Base-by-base conservation (phyloP, 2,329 filamentous ascomycete genomes). In the Aspergillus udagawae region DNA sequence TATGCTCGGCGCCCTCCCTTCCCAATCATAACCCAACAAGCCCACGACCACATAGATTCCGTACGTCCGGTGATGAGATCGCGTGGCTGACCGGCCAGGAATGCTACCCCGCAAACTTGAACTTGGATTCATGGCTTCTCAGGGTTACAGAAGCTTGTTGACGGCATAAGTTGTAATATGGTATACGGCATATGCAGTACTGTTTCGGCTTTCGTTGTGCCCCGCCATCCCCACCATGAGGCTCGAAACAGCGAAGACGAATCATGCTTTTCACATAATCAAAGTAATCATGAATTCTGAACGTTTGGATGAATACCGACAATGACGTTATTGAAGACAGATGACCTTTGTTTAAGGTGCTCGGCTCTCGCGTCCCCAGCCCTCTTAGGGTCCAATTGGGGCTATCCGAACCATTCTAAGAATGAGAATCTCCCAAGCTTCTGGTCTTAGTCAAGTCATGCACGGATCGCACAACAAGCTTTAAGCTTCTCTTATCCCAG, bases 31-130 rank as follows among this genome's bases (percentile, higher is more conserved):
- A 6, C 42, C 42, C 5, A 45, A 45, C 32, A 23, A 45, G 42
- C 20, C 42, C 42, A 47, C 44, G 12, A 25, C n/a, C 28, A 38
- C 35, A 60, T 57, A 44, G 47, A 44, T 45, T 41, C 55, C 52
- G 49, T 32, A 44, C 55, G 60, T 62, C 60, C 56, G 60, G 57
- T 62, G 61, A 63, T 57, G 21, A 44, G 20, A 60, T 60, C 60
- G 51, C 60, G 61, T 62, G 60, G 61, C 52, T 61, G 12, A 52
- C n/a, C 42, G 42, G 50, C n/a, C 49, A 47, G 45, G 25, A 53
- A 47, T 50, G 52, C 53, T 60, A 55, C 58, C 60, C 56, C 52
- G 54, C 54, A 52, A 41, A 47, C 44, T 47, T 25, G 21, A 17
- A 12, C 28, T 54, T 55, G 44, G 42, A 45, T 49, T 20, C 38